phyloP scores from a whole-genome alignment of 73 alveolate species.

The Urostyla sp. region DNA sequence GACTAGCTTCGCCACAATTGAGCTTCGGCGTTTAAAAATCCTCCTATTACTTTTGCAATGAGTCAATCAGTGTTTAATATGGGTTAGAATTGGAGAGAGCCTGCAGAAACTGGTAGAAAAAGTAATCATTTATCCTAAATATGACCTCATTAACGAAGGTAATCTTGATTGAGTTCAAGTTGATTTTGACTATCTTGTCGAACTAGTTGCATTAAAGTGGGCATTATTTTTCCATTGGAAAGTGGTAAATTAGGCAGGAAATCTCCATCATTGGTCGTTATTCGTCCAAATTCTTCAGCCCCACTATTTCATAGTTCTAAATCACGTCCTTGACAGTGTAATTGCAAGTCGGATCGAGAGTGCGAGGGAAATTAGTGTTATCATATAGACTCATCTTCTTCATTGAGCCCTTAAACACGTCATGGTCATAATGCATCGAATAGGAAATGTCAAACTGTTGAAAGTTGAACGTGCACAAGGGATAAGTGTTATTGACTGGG shows the following conservation, averaged over 20 bases:
- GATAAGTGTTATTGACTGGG: slow-evolving; percentile 51
- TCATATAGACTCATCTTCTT: slow-evolving; percentile 52
- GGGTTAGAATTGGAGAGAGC: slow-evolving; percentile 64
- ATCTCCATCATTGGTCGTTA: not conserved
- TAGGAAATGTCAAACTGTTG: slow-evolving; percentile 25
- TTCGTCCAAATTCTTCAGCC: not conserved
- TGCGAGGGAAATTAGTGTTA: slow-evolving; percentile 56
- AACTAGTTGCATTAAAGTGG: slow-evolving; percentile 1
- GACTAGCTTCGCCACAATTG: too few species aligned
- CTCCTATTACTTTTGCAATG: not conserved
- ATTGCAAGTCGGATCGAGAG: slow-evolving; percentile 53
- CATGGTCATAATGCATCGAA: slow-evolving; percentile 62
- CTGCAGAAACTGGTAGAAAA: slow-evolving; percentile 54
- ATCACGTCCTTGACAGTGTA: slow-evolving; percentile 16
- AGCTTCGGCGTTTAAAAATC: too few species aligned
- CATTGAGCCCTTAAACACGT: slow-evolving; percentile 31
- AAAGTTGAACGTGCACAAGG: slow-evolving; percentile 42
- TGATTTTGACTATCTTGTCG: slow-evolving; percentile 32
- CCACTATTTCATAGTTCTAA: slow-evolving; percentile 44
- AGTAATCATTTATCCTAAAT: slow-evolving; percentile 59
- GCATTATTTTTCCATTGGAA: slow-evolving; percentile 24
- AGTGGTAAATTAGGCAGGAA: slow-evolving; percentile 28
- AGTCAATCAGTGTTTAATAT: slow-evolving; percentile 21
- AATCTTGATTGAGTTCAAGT: slow-evolving; percentile 39
- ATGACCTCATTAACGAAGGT: slow-evolving; percentile 37